Base-by-base conservation (phyloP, 257 asterid species). In the Solanum tacnaense region DNA sequence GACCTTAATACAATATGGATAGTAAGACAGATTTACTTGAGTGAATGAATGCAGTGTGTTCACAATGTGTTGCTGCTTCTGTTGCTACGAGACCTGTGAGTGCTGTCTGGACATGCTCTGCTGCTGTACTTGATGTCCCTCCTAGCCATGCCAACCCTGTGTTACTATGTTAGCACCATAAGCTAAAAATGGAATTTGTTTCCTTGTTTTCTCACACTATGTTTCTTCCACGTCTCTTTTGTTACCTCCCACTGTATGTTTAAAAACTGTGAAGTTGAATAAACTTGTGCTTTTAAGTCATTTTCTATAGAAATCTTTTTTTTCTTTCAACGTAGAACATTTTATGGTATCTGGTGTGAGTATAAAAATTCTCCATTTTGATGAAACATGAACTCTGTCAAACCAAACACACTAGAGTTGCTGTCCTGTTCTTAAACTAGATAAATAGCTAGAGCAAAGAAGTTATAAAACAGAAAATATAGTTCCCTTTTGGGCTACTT, bases 81-180 rank as follows among this genome's bases (percentile, higher is more conserved):
- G 92, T 68, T 90, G 91, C 90, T 91, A 75, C 56, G 91, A 91
- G 88, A 76, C 92, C 16, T 91, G 93, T 12, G 88, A 91, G 86
- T 90, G 92, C 88, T 89, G 89, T 85, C 88, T 89, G 86, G 89
- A 91, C 76, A 52, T 88, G 5, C 25, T 87, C 75, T 91, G 90
- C 90, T 87, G 92, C 11, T 85, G 85, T 70, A n/a, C 20, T 34
- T 91, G 31, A 11, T 83, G 85, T 56, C 44, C n/a, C 38, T 91
- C 87, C 62, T 13, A 84, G 78, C 7, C 85, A 44, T 25, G 29
- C 16, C 68, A 81, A 46, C 4, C 18, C 67, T 81, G 12, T 79
- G 27, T 81, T 4, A n/a, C n/a, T n/a, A n/a, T n/a, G n/a, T n/a
- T n/a, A n/a, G n/a, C n/a, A n/a, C n/a, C n/a, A n/a, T n/a, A 41